phyloP scores from a whole-genome alignment of 495 filamentous ascomycete genomes.

The Xylaria scruposa region DNA sequence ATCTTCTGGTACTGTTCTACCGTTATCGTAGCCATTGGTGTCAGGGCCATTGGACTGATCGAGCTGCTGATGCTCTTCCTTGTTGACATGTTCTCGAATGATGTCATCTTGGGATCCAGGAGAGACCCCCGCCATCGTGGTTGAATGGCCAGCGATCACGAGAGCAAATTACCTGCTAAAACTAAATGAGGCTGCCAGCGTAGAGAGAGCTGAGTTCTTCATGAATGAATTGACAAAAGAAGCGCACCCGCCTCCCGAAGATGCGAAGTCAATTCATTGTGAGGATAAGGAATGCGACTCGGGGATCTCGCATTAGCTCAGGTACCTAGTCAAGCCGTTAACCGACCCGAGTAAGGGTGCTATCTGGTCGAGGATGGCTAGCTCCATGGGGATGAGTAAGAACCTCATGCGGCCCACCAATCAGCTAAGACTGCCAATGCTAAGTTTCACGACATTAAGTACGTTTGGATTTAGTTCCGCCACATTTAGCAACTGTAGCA shows the following conservation, averaged over 20 bases:
- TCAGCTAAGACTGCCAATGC: background rate
- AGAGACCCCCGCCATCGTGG: constrained; percentile 21
- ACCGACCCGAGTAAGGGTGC: too few relatives aligned
- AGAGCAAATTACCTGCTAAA: background rate
- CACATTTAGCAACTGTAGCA: background rate
- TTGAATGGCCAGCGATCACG: background rate
- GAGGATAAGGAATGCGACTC: background rate
- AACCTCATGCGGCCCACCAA: too few relatives aligned
- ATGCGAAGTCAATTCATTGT: background rate
- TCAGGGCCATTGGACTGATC: background rate
- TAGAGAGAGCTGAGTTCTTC: background rate
- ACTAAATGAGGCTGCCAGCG: background rate
- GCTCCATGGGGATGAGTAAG: too few relatives aligned
- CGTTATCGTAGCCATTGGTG: background rate
- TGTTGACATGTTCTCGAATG: background rate
- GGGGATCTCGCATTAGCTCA: background rate
- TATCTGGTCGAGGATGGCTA: too few relatives aligned
- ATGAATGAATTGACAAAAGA: background rate
- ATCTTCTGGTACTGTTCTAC: background rate
- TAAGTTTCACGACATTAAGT: background rate
- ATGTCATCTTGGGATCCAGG: constrained; percentile 18
- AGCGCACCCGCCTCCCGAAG: background rate
- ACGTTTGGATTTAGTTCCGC: background rate
- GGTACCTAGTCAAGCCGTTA: background rate
- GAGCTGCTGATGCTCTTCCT: background rate